Percentiles rank a stretch among this genome's conserved stretches.
Conservation (phyloP, 805 yeast species). For the Lipomyces orientalis region DNA sequence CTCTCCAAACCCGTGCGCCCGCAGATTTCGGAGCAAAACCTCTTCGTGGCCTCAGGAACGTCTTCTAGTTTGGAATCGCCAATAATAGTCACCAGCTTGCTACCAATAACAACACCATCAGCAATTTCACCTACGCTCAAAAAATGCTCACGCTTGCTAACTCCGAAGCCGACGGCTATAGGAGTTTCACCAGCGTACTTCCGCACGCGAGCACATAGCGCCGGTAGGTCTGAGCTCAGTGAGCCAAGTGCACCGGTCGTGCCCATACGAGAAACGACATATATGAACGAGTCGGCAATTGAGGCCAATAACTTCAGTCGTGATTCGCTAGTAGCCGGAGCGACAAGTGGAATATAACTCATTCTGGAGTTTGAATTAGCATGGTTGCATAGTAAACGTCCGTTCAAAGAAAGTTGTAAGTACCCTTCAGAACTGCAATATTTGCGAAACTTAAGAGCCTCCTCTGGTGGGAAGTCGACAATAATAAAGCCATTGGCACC, state of each 20-base stretch:
- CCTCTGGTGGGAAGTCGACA: slow-evolving; percentile 98
- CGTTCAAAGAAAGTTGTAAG: not conserved
- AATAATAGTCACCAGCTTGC: slow-evolving; percentile 74
- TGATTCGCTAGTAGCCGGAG: slow-evolving; percentile 94
- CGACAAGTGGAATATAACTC: slow-evolving; percentile 90
- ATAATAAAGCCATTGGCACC: slow-evolving; percentile 96
- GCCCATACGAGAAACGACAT: slow-evolving; percentile 98
- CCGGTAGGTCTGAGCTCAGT: slow-evolving; percentile 66
- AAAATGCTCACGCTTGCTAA: slow-evolving; percentile 90
- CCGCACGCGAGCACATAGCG: slow-evolving; percentile 76
- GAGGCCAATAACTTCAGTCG: slow-evolving; percentile 76
- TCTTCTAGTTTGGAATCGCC: slow-evolving; percentile 65
- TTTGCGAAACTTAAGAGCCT: slow-evolving; percentile 84
- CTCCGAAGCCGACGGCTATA: slow-evolving; percentile 96
- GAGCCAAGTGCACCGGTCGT: slow-evolving; percentile 86
- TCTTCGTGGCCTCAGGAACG: slow-evolving; percentile 66
- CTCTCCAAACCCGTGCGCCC: slow-evolving; percentile 18
- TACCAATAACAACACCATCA: slow-evolving; percentile 97
- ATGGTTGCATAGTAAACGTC: not conserved
- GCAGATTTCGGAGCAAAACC: slow-evolving; percentile 52
- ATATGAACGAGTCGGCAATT: slow-evolving; percentile 93
- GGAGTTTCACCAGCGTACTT: slow-evolving; percentile 77
- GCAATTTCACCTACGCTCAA: slow-evolving; percentile 75
- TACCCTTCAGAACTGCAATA: slow-evolving; percentile 62
- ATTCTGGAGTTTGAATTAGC: slow-evolving; percentile 48